These are phyloP conservation scores for Lasiosphaeria miniovina DNA, from an alignment of 495 filamentous ascomycete species.

Conservation along the genomic window DNA sequence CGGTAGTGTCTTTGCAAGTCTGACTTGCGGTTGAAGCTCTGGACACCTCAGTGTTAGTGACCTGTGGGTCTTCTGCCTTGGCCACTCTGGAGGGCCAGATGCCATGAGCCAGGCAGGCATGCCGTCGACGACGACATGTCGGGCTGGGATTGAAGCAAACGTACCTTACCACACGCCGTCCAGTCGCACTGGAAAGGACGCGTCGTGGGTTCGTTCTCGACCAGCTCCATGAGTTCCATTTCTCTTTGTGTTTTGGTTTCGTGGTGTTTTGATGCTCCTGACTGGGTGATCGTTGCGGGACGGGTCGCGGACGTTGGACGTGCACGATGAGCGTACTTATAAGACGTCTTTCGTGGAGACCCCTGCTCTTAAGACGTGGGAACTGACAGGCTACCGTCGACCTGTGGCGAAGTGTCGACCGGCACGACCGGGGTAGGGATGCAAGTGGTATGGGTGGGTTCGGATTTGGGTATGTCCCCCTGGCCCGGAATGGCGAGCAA, in stretches of 20 bases:
- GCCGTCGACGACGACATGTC: background rate
- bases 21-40: constrained; percentile 94
- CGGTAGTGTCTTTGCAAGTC: constrained; percentile 84
- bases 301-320: constrained; percentile 21
- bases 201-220: constrained; percentile 50
- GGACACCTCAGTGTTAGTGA: constrained; percentile 33
- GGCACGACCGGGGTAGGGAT: constrained; percentile 4
- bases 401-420: constrained; percentile 22
- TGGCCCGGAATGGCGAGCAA: constrained; percentile 34
- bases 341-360: constrained; percentile 17
- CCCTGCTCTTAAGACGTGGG: constrained; percentile 20
- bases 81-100: background rate
- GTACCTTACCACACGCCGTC: constrained; percentile 51
- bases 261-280: constrained; percentile 19
- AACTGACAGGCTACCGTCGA: constrained; percentile 18
- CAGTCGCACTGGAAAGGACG: constrained; percentile 54
- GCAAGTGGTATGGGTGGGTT: constrained; percentile 24
- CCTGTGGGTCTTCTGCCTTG: background rate
- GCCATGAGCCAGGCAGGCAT: background rate
- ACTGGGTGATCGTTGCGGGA: constrained; percentile 24
- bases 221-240: constrained; percentile 56
- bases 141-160: constrained; percentile 13
- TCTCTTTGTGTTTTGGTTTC: constrained; percentile 21
- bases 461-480: constrained; percentile 35
- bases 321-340: constrained; percentile 38